Conservation (phyloP, 305 asterid genomes). For the Galium porrigens region DNA sequence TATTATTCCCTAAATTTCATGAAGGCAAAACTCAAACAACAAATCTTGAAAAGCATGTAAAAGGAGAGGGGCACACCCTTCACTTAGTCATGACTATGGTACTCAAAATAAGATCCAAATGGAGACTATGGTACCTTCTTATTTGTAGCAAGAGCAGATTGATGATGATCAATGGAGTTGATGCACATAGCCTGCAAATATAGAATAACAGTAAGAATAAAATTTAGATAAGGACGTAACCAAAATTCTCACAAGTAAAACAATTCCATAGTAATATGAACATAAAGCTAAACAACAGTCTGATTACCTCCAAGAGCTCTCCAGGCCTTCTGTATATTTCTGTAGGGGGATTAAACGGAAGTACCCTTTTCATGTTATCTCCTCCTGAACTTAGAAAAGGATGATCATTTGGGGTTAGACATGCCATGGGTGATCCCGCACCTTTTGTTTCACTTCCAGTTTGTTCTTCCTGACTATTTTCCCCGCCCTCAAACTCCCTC, state of each 20-base stretch:
- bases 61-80: background rate
- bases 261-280: constrained; percentile 14
- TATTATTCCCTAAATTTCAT: constrained; percentile 58
- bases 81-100: constrained; percentile 11
- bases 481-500: constrained; percentile 55
- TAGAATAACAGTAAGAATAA: constrained; percentile 5
- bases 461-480: constrained; percentile 51
- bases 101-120: constrained; percentile 22
- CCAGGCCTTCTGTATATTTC: constrained; percentile 75
- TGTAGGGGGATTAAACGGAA: constrained; percentile 60
- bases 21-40: constrained; percentile 7
- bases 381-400: constrained; percentile 55
- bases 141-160: constrained; percentile 87
- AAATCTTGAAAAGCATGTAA: background rate
- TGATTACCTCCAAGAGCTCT: constrained; percentile 75
- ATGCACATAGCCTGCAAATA: constrained; percentile 71
- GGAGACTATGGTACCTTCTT: constrained; percentile 44
- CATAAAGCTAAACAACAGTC: constrained; percentile 9
- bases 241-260: constrained; percentile 9
- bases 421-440: constrained; percentile 80
- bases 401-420: constrained; percentile 69
- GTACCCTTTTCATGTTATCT: constrained; percentile 35
- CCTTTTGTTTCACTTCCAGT: constrained; percentile 47
- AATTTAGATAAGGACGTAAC: background rate
- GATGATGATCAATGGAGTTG: constrained; percentile 64